Evolutionary conservation across 805 yeast genomes (phyloP).

Genomic region (Crinitomyces ghanaensis): DNA sequence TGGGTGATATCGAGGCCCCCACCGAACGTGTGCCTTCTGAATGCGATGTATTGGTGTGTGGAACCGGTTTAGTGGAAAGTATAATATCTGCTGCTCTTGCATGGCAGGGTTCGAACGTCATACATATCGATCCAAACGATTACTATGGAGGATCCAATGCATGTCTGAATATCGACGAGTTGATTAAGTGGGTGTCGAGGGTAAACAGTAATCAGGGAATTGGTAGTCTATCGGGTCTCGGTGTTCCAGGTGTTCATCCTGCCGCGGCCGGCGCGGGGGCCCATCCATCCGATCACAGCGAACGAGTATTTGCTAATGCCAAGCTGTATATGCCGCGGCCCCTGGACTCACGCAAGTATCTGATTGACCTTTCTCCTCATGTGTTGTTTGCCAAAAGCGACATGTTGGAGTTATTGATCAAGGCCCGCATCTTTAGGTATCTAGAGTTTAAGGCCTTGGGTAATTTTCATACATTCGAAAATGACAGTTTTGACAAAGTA

Average conservation of each 20-base stretch:
- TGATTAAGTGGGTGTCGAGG: slow-evolving; percentile 67
- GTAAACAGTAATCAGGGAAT: slow-evolving; percentile 38
- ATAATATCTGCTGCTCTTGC: slow-evolving; percentile 87
- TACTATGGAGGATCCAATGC: slow-evolving; percentile 87
- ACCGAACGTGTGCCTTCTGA: slow-evolving; percentile 32
- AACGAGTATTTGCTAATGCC: slow-evolving; percentile 50
- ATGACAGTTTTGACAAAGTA: slow-evolving; percentile 79
- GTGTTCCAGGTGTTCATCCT: too few species aligned
- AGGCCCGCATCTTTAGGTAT: slow-evolving; percentile 81
- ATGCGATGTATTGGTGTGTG: slow-evolving; percentile 82
- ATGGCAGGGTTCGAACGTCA: slow-evolving; percentile 95
- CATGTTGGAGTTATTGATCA: slow-evolving; percentile 61
- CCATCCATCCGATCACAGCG: too few species aligned
- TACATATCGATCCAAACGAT: slow-evolving; percentile 76
- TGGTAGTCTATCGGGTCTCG: too few species aligned
- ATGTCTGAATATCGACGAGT: slow-evolving; percentile 75
- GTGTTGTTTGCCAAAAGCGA: slow-evolving; percentile 87
- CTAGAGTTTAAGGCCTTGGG: slow-evolving; percentile 84
- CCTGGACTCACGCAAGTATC: slow-evolving; percentile 61
- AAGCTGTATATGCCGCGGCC: slow-evolving; percentile 66
- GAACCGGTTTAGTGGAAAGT: slow-evolving; percentile 85
- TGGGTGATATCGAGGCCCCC: slow-evolving; percentile 25
- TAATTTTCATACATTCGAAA: slow-evolving; percentile 87
- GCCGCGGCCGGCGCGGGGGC: too few species aligned
- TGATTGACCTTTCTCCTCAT: slow-evolving; percentile 80